phyloP scores from a whole-genome alignment of 805 yeast species.

The Priceomyces haplophilus region DNA sequence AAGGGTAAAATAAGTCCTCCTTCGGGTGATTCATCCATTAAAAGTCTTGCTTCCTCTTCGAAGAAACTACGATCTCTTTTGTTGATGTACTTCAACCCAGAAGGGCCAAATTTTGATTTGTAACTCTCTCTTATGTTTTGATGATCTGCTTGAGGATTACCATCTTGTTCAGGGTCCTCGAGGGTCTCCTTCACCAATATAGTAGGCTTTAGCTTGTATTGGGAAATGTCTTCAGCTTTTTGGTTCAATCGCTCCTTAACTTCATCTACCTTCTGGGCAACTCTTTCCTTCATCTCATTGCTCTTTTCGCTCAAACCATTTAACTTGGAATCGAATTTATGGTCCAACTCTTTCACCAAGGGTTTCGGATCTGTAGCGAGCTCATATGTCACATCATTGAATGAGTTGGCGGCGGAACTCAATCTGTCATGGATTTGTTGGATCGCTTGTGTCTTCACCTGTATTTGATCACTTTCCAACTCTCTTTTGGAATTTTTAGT shows the following conservation, averaged over 20 bases:
- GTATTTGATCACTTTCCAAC: not conserved
- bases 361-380: slow-evolving; percentile 16
- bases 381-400: slow-evolving; percentile 15
- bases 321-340: slow-evolving; percentile 9
- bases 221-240: not conserved
- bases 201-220: not conserved
- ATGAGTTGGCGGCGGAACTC: slow-evolving; percentile 10
- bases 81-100: not conserved
- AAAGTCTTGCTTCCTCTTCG: not conserved
- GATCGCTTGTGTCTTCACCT: slow-evolving; percentile 18
- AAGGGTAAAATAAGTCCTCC: slow-evolving; percentile 19
- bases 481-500: not conserved
- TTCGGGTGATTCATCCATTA: slow-evolving; percentile 1
- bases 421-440: slow-evolving; percentile 19
- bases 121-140: not conserved
- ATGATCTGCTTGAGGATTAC: not conserved
- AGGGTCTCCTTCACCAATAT: not conserved
- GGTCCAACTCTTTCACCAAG: slow-evolving; percentile 11
- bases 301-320: not conserved
- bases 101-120: slow-evolving; percentile 1
- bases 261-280: not conserved
- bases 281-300: slow-evolving; percentile 4
- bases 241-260: not conserved
- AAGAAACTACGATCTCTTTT: slow-evolving; percentile 2
- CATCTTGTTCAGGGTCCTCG: not conserved